Percentiles rank a stretch among this genome's conserved stretches.
phyloP scores from a whole-genome alignment of 2,329 filamentous ascomycete genomes.

The Meredithiella fracta region DNA sequence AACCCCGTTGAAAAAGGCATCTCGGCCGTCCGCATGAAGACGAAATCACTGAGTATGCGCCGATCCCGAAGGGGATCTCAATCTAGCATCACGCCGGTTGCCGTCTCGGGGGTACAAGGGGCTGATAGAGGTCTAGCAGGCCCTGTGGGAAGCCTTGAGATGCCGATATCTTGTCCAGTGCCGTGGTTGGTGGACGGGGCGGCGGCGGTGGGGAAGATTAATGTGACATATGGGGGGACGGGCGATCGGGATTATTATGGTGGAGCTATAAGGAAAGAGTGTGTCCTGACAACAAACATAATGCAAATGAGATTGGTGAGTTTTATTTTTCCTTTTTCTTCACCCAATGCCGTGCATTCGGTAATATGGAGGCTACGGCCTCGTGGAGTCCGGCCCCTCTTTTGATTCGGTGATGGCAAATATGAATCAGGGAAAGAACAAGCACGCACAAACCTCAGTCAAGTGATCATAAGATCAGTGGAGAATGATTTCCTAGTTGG shows the following conservation, averaged over 20 bases:
- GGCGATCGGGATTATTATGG: slow-evolving; percentile 1
- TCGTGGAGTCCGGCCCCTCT: too few species aligned
- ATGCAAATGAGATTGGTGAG: not conserved
- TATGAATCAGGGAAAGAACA: too few species aligned
- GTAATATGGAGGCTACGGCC: too few species aligned
- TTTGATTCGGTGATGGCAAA: too few species aligned
- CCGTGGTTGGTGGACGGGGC: not conserved
- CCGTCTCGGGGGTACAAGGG: not conserved
- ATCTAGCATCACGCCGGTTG: not conserved
- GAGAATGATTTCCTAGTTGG: too few species aligned
- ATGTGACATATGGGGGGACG: slow-evolving; percentile 1
- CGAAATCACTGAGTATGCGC: slow-evolving; percentile 1
- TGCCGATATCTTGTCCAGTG: not conserved
- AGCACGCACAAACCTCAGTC: too few species aligned
- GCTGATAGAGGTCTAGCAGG: not conserved
- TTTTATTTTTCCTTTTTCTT: not conserved
- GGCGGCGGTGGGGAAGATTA: not conserved
- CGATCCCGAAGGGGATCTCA: not conserved
- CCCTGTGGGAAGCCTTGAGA: not conserved
- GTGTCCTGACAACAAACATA: not conserved
- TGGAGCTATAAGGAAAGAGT: not conserved
- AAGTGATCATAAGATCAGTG: too few species aligned
- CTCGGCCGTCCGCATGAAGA: not conserved
- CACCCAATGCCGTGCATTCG: too few species aligned
- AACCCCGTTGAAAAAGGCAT: not conserved